A percentile compares a stretch with the other conserved stretches of the same genome.
phyloP scores from a whole-genome alignment of 139 green algal species.

The Prasinococcaceae sp. region DNA sequence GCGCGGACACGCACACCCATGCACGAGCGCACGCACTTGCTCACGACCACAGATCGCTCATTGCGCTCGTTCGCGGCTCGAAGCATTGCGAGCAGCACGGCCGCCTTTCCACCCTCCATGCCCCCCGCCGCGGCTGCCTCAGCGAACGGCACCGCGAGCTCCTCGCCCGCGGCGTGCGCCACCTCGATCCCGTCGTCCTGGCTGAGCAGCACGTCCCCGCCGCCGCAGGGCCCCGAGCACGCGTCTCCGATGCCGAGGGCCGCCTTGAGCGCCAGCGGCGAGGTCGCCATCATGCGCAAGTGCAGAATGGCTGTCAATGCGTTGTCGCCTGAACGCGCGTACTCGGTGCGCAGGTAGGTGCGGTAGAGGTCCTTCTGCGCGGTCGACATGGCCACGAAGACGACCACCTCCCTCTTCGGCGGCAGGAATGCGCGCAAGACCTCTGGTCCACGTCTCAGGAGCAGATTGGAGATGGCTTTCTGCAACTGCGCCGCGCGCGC shows the following conservation, averaged over 20 bases:
- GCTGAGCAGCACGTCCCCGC: not conserved
- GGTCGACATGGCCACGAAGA: conserved; percentile 48
- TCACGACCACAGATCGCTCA: too few species aligned
- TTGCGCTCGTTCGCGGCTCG: too few species aligned
- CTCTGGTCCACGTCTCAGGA: conserved; percentile 52
- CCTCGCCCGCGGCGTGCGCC: not conserved
- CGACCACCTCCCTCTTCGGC: conserved; percentile 37
- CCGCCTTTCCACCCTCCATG: too few species aligned
- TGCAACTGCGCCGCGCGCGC: conserved; percentile 31
- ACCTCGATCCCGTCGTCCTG: not conserved
- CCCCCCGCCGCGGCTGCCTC: too few species aligned
- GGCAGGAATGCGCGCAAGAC: conserved; percentile 60
- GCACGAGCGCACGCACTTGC: too few species aligned
- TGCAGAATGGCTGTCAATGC: conserved; percentile 4
- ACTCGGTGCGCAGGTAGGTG: conserved; percentile 26
- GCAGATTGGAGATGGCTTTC: conserved; percentile 29
- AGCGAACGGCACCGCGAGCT: too few species aligned
- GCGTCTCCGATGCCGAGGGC: too few species aligned
- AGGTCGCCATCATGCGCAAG: conserved; percentile 16
- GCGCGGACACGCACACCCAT: too few species aligned
- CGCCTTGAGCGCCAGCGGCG: too few species aligned
- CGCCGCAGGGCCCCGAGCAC: not conserved
- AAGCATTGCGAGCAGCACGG: too few species aligned
- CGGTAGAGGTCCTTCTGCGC: conserved; percentile 38
- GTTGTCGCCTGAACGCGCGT: not conserved